phyloP scores from a whole-genome alignment of 2,329 filamentous ascomycete genomes.

The Colletotrichum sp. region DNA sequence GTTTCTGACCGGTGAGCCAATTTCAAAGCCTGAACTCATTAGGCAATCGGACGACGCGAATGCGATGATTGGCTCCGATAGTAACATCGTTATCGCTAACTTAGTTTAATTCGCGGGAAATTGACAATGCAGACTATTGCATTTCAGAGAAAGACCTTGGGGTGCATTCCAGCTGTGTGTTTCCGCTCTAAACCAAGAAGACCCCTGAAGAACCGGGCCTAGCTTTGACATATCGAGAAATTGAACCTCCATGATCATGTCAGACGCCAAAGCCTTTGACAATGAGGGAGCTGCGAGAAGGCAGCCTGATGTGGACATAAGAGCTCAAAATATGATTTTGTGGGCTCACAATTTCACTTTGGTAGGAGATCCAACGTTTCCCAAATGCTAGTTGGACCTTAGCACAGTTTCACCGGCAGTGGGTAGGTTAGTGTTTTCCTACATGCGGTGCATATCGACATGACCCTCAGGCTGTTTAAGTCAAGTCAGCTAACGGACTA shows the following conservation, averaged over 20 bases:
- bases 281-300: not conserved
- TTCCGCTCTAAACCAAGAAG: not conserved
- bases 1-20: not conserved
- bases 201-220: not conserved
- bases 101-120: not conserved
- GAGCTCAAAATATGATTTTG: not conserved
- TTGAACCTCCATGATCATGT: not conserved
- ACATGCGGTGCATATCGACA: too few species aligned
- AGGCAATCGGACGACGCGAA: not conserved
- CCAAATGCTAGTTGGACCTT: not conserved
- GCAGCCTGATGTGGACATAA: not conserved
- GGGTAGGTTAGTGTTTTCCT: too few species aligned
- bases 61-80: not conserved
- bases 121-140: not conserved
- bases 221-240: not conserved
- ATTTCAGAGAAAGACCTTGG: not conserved
- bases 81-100: fast-evolving
- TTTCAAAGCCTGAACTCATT: not conserved
- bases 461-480: too few species aligned
- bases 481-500: too few species aligned
- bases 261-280: not conserved
- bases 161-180: not conserved
- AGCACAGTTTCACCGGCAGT: too few species aligned
- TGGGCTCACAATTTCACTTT: not conserved
- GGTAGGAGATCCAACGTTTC: not conserved